A percentile compares a stretch with the other conserved stretches of the same genome.
phyloP scores from a whole-genome alignment of 208 protist species.

The Leishmania major region DNA sequence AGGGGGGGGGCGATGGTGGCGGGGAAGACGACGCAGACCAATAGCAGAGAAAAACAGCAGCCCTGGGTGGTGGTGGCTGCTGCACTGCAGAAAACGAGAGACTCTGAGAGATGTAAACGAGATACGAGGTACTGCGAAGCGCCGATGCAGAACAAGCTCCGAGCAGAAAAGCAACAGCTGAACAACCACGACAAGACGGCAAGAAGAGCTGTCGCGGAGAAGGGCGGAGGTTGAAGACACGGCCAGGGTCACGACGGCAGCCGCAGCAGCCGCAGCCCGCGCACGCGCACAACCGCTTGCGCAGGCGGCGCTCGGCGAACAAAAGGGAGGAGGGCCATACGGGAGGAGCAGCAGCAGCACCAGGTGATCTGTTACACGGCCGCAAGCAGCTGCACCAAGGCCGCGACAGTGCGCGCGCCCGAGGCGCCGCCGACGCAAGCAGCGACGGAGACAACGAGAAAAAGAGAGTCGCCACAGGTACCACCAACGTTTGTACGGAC shows the following conservation, averaged over 20 bases:
- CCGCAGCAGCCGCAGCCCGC: background rate
- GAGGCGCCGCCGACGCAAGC: too few relatives aligned
- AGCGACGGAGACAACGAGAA: background rate
- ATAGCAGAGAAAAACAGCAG: too few relatives aligned
- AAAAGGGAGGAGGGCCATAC: background rate
- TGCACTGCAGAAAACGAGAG: too few relatives aligned
- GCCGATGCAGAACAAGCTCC: background rate
- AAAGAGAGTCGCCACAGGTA: background rate
- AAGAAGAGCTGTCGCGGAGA: background rate
- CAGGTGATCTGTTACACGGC: background rate
- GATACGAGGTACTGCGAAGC: background rate
- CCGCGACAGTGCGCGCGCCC: background rate
- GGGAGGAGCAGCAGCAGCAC: background rate
- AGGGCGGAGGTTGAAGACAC: background rate
- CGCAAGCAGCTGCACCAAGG: background rate
- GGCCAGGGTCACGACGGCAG: background rate
- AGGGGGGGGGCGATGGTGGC: too few relatives aligned
- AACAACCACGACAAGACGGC: background rate
- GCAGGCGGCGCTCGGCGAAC: background rate
- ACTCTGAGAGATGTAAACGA: background rate
- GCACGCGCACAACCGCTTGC: background rate
- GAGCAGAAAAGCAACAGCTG: background rate
- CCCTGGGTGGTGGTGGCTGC: too few relatives aligned
- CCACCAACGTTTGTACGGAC: background rate
- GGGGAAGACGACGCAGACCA: too few relatives aligned